Evolutionary conservation across 2,329 filamentous ascomycete species (phyloP), one percentile per base, ranked within the genome.

Genomic region (Penicillium sp.): DNA sequence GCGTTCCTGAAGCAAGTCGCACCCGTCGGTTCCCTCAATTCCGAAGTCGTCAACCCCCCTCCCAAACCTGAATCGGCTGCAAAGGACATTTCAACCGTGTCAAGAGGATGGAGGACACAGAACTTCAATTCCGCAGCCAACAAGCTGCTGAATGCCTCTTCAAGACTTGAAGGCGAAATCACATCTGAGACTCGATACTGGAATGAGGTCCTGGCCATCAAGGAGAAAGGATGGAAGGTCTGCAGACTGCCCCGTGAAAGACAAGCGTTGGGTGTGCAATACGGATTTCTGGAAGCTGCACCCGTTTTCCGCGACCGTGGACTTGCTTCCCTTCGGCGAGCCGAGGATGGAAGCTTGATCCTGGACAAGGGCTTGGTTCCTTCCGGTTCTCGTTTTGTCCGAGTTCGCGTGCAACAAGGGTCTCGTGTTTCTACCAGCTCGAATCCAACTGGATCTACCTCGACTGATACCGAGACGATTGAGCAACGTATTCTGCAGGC

Each of bases 121-220:
- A 87, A 86, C 41, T 83, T 96, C 59, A 85, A 88, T 62, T 81
- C 83, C 30, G 86, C 88, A 3, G 85, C 90, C 1, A 86, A 89
- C 61, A 85, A 86, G 31, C 81, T 96, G 20, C 75, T 90, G 13
- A 80, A 84, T 9, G 87, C 91, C 4, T 87, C 89, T 0, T 79
- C 81, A 24, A 81, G 89, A 36, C 74, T 99, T 11, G 83, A 90
- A 61, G 82, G 81, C 10, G 92, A 96, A 69, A 87, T 95, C 30
- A 80, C 82, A 9, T 83, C 84, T 27, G 94, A 99, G 74, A 86
- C 86, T 2, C 86, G 81, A 62, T 99, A 95, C 70, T 99, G 94
- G 94, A 82, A 88, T 49, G 87, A 95, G 62, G 82, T 97, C 2
- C 76, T 95, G 42, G 83, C 85, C 9, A 85, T 97, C 40, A 90